Evolutionary conservation across 73 alveolate species (phyloP).

Genomic region (Blepharisma japonicum): DNA sequence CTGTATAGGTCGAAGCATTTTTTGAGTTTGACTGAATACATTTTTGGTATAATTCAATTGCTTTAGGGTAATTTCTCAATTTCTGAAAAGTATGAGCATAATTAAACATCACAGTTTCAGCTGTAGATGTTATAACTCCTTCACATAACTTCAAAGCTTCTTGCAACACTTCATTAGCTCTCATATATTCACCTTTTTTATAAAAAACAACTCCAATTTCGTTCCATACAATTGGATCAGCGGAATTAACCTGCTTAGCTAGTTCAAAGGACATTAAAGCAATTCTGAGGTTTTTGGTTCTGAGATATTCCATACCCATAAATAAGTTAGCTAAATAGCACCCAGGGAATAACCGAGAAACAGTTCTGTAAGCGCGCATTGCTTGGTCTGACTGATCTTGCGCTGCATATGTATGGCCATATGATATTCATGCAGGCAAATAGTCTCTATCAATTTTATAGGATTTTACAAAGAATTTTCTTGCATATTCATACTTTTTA

Average conservation of each 20-base stretch:
- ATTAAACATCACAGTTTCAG: constrained; percentile 85
- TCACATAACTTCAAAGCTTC: constrained; percentile 80
- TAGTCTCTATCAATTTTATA: constrained; percentile 88
- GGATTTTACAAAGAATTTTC: constrained; percentile 94
- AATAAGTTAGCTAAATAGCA: constrained; percentile 91
- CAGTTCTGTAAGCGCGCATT: constrained; percentile 95
- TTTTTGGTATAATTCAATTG: constrained; percentile 55
- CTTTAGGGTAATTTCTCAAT: constrained; percentile 60
- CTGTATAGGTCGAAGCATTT: constrained; percentile 76
- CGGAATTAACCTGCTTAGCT: constrained; percentile 80
- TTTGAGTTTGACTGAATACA: constrained; percentile 77
- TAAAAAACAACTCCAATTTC: constrained; percentile 95
- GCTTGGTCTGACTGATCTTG: constrained; percentile 98
- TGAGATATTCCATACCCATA: constrained; percentile 97
- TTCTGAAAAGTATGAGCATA: constrained; percentile 91
- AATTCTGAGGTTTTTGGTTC: constrained; percentile 92
- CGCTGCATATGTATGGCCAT: constrained; percentile 96
- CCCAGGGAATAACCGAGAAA: constrained; percentile 96
- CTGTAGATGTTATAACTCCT: constrained; percentile 79
- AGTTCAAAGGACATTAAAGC: constrained; percentile 91
- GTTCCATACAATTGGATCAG: constrained; percentile 93
- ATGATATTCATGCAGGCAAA: constrained; percentile 95
- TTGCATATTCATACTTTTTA: constrained; percentile 91
- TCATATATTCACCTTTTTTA: constrained; percentile 74
- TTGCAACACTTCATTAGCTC: constrained; percentile 78